Evolutionary conservation across 169 alveolate species (phyloP), one percentile per base, ranked within the genome.

Genomic region (Babesia bovis): DNA sequence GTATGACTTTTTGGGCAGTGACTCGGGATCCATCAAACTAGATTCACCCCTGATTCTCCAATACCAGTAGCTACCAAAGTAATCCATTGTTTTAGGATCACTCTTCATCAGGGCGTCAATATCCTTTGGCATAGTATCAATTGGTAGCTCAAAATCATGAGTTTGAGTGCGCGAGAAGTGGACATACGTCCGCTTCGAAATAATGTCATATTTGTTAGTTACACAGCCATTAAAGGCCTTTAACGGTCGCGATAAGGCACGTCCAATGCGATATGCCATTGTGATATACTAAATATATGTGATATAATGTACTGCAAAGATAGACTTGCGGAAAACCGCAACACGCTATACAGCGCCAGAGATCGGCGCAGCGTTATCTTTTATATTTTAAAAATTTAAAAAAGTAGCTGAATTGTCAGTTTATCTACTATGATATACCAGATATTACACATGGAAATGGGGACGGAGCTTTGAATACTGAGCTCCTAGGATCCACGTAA

Each of bases 81-180:
- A 91, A 66, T 91, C 94, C 85, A 88, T 84, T 28, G 65, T 56
- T 49, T 84, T 87, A 26, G 93, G 93, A 67, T 91, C 93, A n/a
- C 81, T 85, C 49, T 52, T 77, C 91, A 91, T 86, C 42, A 87
- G 75, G 33, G 87, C 81, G 61, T 66, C 91, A 4, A 91, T 82
- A 66, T 92, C 91, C 38, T 89, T 85, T n/a, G 96, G 96, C 90
- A 92, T 90, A 1, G 96, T 90, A 69, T 90, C 95, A 56, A 86
- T 53, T 19, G 95, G 95, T 30, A 92, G 82, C 82, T 89, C 95
- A 49, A 83, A 90, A 66, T 92, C 96, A 36, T 92, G 94, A 1
- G 95, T 92, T 73, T 76, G 71, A 32, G 93, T 69, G 5, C 94
- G 88, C 44, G 82, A 82, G 58, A 88, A 92, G 61, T 92, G 95